phyloP scores from a whole-genome alignment of 352 stramenopile species.

The Phytophthora pisi region DNA sequence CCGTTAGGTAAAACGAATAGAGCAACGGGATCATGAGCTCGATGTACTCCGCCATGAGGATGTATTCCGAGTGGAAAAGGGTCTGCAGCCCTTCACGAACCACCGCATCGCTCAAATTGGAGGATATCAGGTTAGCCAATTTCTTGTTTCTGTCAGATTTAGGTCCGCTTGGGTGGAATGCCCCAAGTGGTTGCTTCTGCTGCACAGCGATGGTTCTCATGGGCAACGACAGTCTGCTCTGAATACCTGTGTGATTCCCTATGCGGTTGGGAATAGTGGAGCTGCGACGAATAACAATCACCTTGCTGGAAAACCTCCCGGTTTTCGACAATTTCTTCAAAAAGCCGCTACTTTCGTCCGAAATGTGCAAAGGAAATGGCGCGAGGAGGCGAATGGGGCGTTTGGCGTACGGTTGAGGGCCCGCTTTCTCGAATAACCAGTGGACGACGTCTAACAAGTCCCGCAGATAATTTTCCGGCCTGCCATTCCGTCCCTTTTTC shows the following conservation, averaged over 20 bases:
- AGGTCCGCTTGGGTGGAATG: not conserved
- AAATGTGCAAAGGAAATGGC: constrained; percentile 5
- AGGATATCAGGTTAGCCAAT: not conserved
- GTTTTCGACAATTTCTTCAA: constrained; percentile 14
- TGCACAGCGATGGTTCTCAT: constrained; percentile 8
- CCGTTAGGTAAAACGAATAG: constrained; percentile 25
- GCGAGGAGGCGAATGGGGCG: constrained; percentile 9
- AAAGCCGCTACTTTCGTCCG: constrained; percentile 7
- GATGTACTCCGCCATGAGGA: constrained; percentile 36
- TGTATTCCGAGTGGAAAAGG: constrained; percentile 36
- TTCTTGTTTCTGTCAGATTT: not conserved
- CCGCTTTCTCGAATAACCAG: constrained; percentile 7
- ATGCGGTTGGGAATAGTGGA: not conserved
- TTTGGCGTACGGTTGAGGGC: not conserved
- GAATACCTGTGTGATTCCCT: not conserved
- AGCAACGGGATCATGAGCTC: constrained; percentile 31
- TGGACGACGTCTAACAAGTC: not conserved
- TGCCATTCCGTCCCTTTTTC: not conserved
- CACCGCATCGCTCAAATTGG: constrained; percentile 1
- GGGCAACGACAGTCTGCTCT: not conserved
- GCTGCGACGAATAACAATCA: not conserved
- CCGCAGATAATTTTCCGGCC: not conserved
- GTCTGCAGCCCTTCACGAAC: constrained; percentile 15
- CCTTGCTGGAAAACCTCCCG: constrained; percentile 2
- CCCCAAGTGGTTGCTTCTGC: not conserved